Evolutionary conservation across 2,329 filamentous ascomycete genomes (phyloP), one percentile per base, ranked within the genome.

Genomic region (Clonostachys rhizophaga): DNA sequence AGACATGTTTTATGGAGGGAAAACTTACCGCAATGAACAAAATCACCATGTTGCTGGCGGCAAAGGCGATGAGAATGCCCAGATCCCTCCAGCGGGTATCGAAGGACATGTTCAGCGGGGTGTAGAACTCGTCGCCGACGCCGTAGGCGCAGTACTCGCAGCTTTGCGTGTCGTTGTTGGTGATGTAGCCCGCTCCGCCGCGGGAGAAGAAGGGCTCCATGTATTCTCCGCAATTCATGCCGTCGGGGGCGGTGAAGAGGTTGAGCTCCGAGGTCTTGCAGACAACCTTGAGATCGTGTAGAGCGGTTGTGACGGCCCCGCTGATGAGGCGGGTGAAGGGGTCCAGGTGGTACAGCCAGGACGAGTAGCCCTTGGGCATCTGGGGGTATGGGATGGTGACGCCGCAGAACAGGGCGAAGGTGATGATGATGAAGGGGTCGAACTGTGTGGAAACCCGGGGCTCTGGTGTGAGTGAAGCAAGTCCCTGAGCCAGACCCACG

Each of bases 141-240:
- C 78, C 83, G 69, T 83, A 95, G 1, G 89, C 87, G 60, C 91
- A 96, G 69, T 95, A 95, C 58, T 86, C 71, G 68, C 91, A 95
- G 18, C 74, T 67, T 42, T 69, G 77, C 0, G 86, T 88, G 2
- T 74, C 71, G 54, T 87, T 85, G 56, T 83, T 71, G 36, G 80
- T 72, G 4, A 95, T 62, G 55, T 95, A 95, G 0, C 90, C 90
- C 0, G 79, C 60, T 0, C 84, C 86, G n/a, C 87, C 84, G 4
- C 57, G 58, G 4, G 71, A 68, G 59, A 94, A 91, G 68, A 89
- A 95, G 2, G 73, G 56, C 40, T 66, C 53, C 84, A 91, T 90
- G 69, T 95, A 95, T 17, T 83, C 76, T 35, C 85, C 87, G 59
- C 89, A 95, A 2, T 75, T 83, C 59, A 81, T 72, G 12, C 82